A percentile compares a stretch with the other conserved stretches of the same genome.
Evolutionary conservation across 2,329 filamentous ascomycete genomes (phyloP).

Genomic region (Trichoderma arundinaceum): DNA sequence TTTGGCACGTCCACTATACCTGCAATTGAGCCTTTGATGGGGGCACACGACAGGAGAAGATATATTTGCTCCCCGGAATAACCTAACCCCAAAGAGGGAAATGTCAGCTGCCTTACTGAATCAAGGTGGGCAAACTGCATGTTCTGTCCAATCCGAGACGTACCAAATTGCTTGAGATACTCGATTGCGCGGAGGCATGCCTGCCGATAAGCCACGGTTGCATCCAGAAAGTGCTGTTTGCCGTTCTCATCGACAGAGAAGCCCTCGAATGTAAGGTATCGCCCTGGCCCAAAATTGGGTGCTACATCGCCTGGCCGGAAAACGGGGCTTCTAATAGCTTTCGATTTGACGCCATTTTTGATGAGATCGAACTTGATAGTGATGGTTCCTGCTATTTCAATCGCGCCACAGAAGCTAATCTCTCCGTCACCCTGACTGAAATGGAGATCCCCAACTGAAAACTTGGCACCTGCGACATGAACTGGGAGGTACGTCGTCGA

Average conservation of each 20-base stretch:
- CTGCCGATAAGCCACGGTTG: slow-evolving; percentile 85
- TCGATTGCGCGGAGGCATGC: slow-evolving; percentile 65
- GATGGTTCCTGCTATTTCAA: slow-evolving; percentile 92
- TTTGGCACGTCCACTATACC: slow-evolving; percentile 92
- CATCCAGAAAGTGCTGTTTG: slow-evolving; percentile 88
- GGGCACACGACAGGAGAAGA: slow-evolving; percentile 81
- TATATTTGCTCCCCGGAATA: slow-evolving; percentile 80
- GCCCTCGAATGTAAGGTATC: slow-evolving; percentile 63
- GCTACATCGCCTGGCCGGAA: slow-evolving; percentile 88
- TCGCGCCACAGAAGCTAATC: slow-evolving; percentile 86
- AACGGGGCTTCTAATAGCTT: slow-evolving; percentile 81
- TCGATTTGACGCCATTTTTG: slow-evolving; percentile 75
- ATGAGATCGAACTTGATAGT: slow-evolving; percentile 89
- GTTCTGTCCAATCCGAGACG: slow-evolving; percentile 4
- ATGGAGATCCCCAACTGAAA: slow-evolving; percentile 86
- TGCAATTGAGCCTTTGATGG: slow-evolving; percentile 85
- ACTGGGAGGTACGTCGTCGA: slow-evolving; percentile 87
- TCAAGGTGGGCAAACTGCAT: background rate
- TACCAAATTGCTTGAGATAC: slow-evolving; percentile 46
- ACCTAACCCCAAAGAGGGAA: slow-evolving; percentile 50
- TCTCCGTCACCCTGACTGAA: slow-evolving; percentile 86
- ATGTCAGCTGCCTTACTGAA: background rate
- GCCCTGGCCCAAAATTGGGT: slow-evolving; percentile 81
- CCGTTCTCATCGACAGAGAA: slow-evolving; percentile 89
- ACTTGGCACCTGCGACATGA: slow-evolving; percentile 85